Conservation (phyloP, 169 alveolate species). For the Babesia bigemina region DNA sequence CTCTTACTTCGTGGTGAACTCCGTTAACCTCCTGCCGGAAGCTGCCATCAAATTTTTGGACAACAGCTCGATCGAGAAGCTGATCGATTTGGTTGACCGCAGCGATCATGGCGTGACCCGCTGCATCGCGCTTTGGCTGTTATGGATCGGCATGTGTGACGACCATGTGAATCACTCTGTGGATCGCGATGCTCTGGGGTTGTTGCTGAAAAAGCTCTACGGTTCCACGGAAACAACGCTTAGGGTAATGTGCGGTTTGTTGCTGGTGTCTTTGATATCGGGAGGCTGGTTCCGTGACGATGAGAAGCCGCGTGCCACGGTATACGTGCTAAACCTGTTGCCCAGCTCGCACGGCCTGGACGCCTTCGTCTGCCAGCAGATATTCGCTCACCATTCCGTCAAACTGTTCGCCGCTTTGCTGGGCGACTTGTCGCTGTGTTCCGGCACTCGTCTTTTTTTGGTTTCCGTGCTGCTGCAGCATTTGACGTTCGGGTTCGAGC, state of each 20-base stretch:
- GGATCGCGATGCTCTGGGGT: constrained; percentile 3
- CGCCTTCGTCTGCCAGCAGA: constrained; percentile 14
- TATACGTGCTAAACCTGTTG: constrained; percentile 15
- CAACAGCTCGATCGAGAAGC: background rate
- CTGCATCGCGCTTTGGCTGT: constrained; percentile 11
- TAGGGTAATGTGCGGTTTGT: constrained; percentile 37
- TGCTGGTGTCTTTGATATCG: constrained; percentile 21
- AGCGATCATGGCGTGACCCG: constrained; percentile 5
- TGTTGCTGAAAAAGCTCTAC: constrained; percentile 26
- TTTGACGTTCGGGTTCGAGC: constrained; percentile 2
- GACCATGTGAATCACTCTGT: background rate
- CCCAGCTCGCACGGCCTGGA: constrained; percentile 14
- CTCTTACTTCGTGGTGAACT: constrained; percentile 13
- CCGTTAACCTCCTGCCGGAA: constrained; percentile 8
- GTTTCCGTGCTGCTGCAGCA: constrained; percentile 19
- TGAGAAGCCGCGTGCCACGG: constrained; percentile 23
- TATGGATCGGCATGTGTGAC: constrained; percentile 16
- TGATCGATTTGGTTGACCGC: constrained; percentile 4
- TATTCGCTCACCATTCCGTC: constrained; percentile 20
- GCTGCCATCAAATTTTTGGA: constrained; percentile 17
- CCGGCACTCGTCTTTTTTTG: constrained; percentile 16
- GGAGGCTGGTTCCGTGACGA: constrained; percentile 26
- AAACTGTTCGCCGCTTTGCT: background rate
- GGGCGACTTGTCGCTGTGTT: constrained; percentile 1
- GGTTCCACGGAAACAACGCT: constrained; percentile 18